A percentile compares a stretch with the other conserved stretches of the same genome.
Conservation (phyloP, 192 early-diverging fungal genomes). For the Coemansia sp. region DNA sequence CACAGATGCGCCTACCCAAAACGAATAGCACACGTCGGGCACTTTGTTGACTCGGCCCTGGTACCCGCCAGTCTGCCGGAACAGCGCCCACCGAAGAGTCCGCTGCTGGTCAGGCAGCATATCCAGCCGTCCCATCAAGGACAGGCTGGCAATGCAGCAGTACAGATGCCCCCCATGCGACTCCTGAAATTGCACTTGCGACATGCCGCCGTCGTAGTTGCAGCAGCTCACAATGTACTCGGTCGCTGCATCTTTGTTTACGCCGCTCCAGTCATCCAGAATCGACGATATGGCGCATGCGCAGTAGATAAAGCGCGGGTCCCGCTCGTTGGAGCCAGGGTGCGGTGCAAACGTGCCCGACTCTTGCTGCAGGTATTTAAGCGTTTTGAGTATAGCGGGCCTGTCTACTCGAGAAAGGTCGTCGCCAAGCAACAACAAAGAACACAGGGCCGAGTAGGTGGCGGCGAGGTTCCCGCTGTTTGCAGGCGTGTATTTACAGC, state of each 20-base stretch:
- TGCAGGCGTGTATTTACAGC: constrained; percentile 24
- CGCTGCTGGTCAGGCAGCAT: constrained; percentile 56
- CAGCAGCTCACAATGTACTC: constrained; percentile 34
- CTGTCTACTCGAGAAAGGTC: constrained; percentile 80
- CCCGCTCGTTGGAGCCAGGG: constrained; percentile 68
- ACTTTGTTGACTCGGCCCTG: constrained; percentile 86
- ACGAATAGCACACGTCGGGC: constrained; percentile 94
- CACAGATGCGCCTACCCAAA: constrained; percentile 90
- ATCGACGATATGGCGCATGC: constrained; percentile 80
- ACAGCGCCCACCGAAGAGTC: constrained; percentile 72
- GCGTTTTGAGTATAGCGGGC: constrained; percentile 58
- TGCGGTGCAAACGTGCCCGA: constrained; percentile 79
- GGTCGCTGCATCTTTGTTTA: constrained; percentile 60
- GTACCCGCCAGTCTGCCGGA: constrained; percentile 80
- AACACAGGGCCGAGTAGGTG: constrained; percentile 87
- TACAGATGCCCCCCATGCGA: constrained; percentile 88
- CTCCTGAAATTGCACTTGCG: constrained; percentile 73
- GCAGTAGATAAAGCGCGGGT: constrained; percentile 90
- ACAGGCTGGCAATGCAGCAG: constrained; percentile 83
- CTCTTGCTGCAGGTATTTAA: constrained; percentile 67
- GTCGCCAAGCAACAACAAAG: constrained; percentile 83
- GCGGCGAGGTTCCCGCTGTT: constrained; percentile 65
- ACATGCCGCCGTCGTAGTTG: constrained; percentile 62
- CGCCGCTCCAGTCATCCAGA: constrained; percentile 85
- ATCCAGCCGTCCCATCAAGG: constrained; percentile 63